A percentile compares a stretch with the other conserved stretches of the same genome.
Conservation (phyloP, 2,329 filamentous ascomycete genomes). For the Blastomyces parvus region DNA sequence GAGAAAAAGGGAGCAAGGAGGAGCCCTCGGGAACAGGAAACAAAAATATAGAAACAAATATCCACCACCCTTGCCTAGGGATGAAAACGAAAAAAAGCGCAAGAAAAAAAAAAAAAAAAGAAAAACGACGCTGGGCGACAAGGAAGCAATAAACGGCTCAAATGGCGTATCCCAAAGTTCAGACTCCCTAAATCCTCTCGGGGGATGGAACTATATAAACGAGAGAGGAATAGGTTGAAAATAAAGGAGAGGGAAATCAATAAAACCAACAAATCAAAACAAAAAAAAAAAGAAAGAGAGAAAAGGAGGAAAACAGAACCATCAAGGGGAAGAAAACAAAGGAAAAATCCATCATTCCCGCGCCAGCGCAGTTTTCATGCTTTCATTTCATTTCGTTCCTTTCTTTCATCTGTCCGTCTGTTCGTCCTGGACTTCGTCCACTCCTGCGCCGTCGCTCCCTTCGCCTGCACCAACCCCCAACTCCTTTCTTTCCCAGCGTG, state of each 20-base stretch:
- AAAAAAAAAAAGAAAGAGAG: slow-evolving; percentile 10
- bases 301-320: background rate
- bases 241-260: background rate
- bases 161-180: background rate
- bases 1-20: background rate
- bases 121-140: background rate
- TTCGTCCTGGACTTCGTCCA: background rate
- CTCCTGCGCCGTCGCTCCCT: background rate
- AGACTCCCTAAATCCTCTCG: background rate
- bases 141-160: background rate
- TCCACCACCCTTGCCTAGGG: background rate
- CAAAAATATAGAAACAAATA: too few species aligned
- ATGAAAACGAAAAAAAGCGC: background rate
- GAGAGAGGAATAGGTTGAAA: slow-evolving; percentile 6
- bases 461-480: background rate
- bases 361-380: slow-evolving; percentile 7
- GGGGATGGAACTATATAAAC: slow-evolving; percentile 8
- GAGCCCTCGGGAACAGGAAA: background rate
- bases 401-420: background rate
- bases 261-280: slow-evolving; percentile 1
- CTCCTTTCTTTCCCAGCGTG: background rate
- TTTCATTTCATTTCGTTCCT: background rate
- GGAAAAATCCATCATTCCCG: slow-evolving; percentile 14
- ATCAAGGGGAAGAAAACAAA: slow-evolving; percentile 7
- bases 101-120: slow-evolving; percentile 1